Percentiles rank a stretch among this genome's conserved stretches.
phyloP scores from a whole-genome alignment of 2,329 filamentous ascomycete genomes.

The Macroventuria anomochaeta region DNA sequence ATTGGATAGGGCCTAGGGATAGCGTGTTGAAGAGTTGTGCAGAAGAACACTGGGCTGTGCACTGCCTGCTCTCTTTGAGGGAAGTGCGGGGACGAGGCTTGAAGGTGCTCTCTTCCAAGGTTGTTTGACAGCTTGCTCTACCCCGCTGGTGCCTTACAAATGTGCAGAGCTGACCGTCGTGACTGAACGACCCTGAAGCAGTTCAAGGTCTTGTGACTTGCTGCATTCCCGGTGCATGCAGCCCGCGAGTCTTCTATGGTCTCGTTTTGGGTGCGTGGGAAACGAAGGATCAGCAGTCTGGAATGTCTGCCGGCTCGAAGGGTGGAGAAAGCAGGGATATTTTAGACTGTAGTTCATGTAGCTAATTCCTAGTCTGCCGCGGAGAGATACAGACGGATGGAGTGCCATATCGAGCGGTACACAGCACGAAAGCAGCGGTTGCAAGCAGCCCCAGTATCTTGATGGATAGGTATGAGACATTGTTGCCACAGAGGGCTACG shows the following conservation, averaged over 20 bases:
- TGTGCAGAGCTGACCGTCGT: slow-evolving; percentile 5
- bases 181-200: slow-evolving; percentile 5
- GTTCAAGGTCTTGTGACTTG: slow-evolving; percentile 8
- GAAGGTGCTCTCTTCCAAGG: slow-evolving; percentile 1
- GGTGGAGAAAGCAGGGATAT: slow-evolving; percentile 16
- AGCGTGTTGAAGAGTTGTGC: slow-evolving; percentile 1
- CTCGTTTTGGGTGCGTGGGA: slow-evolving; percentile 9
- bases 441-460: background rate
- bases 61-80: slow-evolving; percentile 3
- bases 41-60: slow-evolving; percentile 8
- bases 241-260: background rate
- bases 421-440: slow-evolving; percentile 5
- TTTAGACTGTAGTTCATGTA: slow-evolving; percentile 13
- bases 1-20: slow-evolving; percentile 10
- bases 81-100: slow-evolving; percentile 14
- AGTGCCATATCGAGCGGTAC: slow-evolving; percentile 5
- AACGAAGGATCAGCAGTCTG: slow-evolving; percentile 17
- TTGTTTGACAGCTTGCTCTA: background rate
- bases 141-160: slow-evolving; percentile 16
- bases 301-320: slow-evolving; percentile 11
- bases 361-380: slow-evolving; percentile 13
- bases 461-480: background rate
- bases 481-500: background rate
- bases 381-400: slow-evolving; percentile 10
- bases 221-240: slow-evolving; percentile 3